Conservation (phyloP, 1,284 basidiomycete species). For the Puccinia sorghi region DNA sequence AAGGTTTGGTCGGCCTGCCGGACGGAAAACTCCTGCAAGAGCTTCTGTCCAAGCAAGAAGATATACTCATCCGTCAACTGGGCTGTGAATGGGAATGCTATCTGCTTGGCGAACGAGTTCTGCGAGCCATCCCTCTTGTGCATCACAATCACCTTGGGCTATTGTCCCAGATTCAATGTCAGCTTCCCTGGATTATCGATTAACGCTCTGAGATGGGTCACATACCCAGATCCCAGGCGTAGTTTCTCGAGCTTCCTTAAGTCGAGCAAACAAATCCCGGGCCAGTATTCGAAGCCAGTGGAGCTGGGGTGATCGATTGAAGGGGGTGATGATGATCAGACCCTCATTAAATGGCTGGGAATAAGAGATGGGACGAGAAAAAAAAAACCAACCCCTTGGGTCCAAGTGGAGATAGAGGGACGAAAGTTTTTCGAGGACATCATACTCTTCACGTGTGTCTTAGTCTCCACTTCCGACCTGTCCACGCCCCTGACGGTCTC, state of each 20-base stretch:
- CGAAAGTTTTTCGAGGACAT: conserved; percentile 86
- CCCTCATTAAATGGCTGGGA: neutral
- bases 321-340: neutral
- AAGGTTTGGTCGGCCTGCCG: neutral
- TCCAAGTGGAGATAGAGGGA: conserved; percentile 69
- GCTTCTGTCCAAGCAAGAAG: conserved; percentile 72
- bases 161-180: neutral
- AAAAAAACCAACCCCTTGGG: conserved; percentile 64
- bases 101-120: conserved; percentile 54
- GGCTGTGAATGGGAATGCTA: conserved; percentile 56
- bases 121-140: conserved; percentile 23
- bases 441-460: conserved; percentile 84
- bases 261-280: conserved; percentile 34
- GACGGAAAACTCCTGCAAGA: conserved; percentile 75
- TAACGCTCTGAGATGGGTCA: neutral
- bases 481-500: conserved; percentile 68
- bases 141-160: conserved; percentile 47
- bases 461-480: conserved; percentile 72
- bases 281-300: conserved; percentile 37
- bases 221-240: conserved; percentile 45
- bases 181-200: neutral
- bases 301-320: neutral
- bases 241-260: conserved; percentile 26
- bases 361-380: neutral
- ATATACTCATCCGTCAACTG: conserved; percentile 62